These are phyloP conservation scores for Trichoderma parareesei DNA, from an alignment of 495 filamentous ascomycete species.

Conservation along the genomic window DNA sequence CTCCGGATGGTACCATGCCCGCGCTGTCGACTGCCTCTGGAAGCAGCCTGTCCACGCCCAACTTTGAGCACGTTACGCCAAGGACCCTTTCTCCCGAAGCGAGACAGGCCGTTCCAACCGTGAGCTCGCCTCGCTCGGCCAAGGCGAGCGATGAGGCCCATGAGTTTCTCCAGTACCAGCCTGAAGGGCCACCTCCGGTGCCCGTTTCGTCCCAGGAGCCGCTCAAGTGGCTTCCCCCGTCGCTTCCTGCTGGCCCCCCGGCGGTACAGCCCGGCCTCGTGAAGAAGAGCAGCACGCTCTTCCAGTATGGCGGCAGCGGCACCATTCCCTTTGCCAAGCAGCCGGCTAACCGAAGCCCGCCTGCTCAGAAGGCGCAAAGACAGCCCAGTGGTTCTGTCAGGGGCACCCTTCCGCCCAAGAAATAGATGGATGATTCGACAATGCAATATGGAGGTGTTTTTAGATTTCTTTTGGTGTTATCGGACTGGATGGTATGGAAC, in stretches of 20 bases:
- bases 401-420: neutral
- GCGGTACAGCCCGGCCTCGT: slow-evolving; percentile 15
- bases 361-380: neutral
- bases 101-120: neutral
- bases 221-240: slow-evolving; percentile 30
- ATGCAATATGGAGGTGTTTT: neutral
- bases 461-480: neutral
- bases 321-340: slow-evolving; percentile 10
- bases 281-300: slow-evolving; percentile 12
- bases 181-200: slow-evolving; percentile 25
- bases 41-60: neutral
- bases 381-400: neutral
- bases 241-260: neutral
- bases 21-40: neutral
- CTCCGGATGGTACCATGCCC: neutral
- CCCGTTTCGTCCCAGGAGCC: slow-evolving; percentile 19
- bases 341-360: neutral
- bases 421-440: neutral
- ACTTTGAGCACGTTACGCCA: neutral
- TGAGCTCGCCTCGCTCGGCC: neutral
- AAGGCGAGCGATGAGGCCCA: neutral
- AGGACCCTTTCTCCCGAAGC: neutral
- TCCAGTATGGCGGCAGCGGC: slow-evolving; percentile 8
- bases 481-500: neutral
- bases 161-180: slow-evolving; percentile 30